These are phyloP conservation scores for Lachnum nothofagi DNA, from an alignment of 2,329 filamentous ascomycete genomes.

Conservation along the genomic window DNA sequence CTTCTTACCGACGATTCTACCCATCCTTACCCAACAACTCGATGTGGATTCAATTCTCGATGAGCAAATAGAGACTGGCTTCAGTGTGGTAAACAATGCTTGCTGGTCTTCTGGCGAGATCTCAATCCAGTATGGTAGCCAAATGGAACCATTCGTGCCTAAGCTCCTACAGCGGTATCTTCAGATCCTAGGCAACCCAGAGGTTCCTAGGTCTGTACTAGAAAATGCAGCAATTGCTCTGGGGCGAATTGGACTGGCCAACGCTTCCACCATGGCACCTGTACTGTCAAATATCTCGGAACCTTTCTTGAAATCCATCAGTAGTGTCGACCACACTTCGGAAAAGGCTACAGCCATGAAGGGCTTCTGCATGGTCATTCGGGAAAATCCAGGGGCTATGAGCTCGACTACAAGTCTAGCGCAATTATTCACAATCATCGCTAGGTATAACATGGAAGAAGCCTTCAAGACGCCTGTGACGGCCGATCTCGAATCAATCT, in stretches of 20 bases:
- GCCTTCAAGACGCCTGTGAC: constrained; percentile 38
- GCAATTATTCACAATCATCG: constrained; percentile 79
- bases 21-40: constrained; percentile 79
- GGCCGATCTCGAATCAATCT: constrained; percentile 29
- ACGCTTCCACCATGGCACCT: constrained; percentile 69
- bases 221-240: constrained; percentile 95
- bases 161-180: constrained; percentile 72
- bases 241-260: constrained; percentile 77
- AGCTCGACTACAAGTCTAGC: constrained; percentile 78
- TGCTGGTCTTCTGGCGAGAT: constrained; percentile 97
- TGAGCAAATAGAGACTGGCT: constrained; percentile 76
- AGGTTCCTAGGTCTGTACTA: constrained; percentile 78
- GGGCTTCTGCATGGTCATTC: constrained; percentile 80
- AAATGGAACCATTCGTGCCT: constrained; percentile 71
- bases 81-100: constrained; percentile 94
- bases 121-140: constrained; percentile 69
- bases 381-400: constrained; percentile 85
- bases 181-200: constrained; percentile 77
- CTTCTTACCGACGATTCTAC: constrained; percentile 68
- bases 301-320: constrained; percentile 76
- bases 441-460: constrained; percentile 63
- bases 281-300: constrained; percentile 75
- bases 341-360: constrained; percentile 93
- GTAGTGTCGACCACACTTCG: constrained; percentile 78
- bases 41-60: constrained; percentile 72